phyloP scores from a whole-genome alignment of 306 rosid species.

The Fagus sylvatica region DNA sequence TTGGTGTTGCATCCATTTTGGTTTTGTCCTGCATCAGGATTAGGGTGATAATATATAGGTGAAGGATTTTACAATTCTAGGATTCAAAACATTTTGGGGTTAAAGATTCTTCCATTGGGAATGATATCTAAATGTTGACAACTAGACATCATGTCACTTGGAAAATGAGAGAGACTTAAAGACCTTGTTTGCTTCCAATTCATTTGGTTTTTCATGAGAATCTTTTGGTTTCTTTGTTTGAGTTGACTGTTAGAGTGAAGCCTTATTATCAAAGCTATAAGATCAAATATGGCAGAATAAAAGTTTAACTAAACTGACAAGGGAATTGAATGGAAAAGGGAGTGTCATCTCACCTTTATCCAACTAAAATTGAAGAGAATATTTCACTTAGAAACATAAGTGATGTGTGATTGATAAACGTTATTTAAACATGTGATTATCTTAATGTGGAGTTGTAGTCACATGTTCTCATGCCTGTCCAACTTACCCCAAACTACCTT shows the following conservation, averaged over 20 bases:
- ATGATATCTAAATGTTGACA: background rate
- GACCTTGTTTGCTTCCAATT: background rate
- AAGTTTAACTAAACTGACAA: background rate
- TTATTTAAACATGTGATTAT: background rate
- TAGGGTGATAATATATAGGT: too few species aligned
- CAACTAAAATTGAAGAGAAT: background rate
- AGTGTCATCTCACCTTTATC: background rate
- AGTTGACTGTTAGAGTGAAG: background rate
- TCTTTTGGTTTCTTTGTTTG: background rate
- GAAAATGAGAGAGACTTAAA: background rate
- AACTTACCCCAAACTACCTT: background rate
- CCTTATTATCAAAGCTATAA: background rate
- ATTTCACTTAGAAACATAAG: background rate
- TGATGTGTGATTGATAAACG: background rate
- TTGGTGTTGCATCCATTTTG: too few species aligned
- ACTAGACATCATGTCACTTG: background rate
- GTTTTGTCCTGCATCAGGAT: too few species aligned
- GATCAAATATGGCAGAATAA: too few species aligned
- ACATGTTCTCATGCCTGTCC: background rate
- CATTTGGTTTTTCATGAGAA: background rate
- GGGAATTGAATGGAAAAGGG: background rate
- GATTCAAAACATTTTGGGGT: too few species aligned
- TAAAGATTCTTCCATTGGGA: too few species aligned
- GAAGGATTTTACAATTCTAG: too few species aligned
- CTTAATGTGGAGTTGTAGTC: background rate